Evolutionary conservation across 768 basidiomycete genomes (phyloP).

Genomic region (Lentinula edodes): DNA sequence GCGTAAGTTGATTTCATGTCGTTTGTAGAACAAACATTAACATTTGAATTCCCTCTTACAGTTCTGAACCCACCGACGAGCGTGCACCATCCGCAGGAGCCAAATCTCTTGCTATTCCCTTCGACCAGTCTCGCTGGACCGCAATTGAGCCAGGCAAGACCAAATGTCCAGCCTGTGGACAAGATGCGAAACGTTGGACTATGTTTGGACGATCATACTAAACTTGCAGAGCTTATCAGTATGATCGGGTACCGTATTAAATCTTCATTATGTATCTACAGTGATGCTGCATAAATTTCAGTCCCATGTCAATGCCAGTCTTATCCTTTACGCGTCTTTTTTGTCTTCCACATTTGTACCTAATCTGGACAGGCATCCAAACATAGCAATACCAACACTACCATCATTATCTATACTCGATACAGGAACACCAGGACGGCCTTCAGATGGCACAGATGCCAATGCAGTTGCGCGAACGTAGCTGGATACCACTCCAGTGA

Average conservation of each 20-base stretch:
- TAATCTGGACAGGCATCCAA: conserved; percentile 4
- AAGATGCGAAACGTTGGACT: conserved; percentile 92
- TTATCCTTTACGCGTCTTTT: not conserved
- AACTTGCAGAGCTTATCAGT: not conserved
- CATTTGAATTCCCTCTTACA: conserved; percentile 22
- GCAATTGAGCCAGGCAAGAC: conserved; percentile 79
- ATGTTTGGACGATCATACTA: conserved; percentile 92
- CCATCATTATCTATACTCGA: not conserved
- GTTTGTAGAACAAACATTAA: conserved; percentile 8
- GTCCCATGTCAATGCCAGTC: not conserved
- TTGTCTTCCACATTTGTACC: conserved; percentile 6
- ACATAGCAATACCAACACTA: not conserved
- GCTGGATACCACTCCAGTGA: conserved; percentile 29
- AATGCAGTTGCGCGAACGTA: conserved; percentile 4
- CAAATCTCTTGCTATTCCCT: conserved; percentile 94
- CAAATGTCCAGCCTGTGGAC: conserved; percentile 85
- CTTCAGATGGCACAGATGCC: not conserved
- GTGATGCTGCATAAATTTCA: not conserved
- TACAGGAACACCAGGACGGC: not conserved
- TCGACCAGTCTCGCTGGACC: conserved; percentile 82
- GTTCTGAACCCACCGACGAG: conserved; percentile 85
- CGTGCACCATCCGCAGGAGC: conserved; percentile 96
- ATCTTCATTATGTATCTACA: not conserved
- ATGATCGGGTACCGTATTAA: not conserved
- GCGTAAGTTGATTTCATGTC: conserved; percentile 48